Evolutionary conservation across 108 stramenopile genomes (phyloP).

Genomic region (Heterococcus sp.): DNA sequence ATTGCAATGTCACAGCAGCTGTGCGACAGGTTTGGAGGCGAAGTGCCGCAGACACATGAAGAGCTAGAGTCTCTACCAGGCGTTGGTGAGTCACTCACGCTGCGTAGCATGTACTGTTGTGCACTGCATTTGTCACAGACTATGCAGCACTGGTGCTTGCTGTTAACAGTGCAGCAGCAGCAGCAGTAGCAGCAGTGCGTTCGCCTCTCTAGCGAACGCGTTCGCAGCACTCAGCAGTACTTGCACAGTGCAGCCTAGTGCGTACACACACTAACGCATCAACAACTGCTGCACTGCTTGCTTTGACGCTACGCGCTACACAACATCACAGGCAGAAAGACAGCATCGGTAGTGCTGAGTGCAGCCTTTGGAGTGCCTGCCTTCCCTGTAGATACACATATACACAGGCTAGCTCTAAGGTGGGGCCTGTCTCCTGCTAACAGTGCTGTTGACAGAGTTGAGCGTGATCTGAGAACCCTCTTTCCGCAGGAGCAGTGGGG

Average conservation of each 20-base stretch:
- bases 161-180: too few relatives aligned
- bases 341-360: conserved; percentile 53
- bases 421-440: conserved; percentile 49
- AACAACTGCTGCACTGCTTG: too few relatives aligned
- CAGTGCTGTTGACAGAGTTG: conserved; percentile 5
- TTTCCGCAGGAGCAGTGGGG: conserved; percentile 17
- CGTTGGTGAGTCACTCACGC: conserved; percentile 12
- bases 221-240: too few relatives aligned
- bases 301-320: too few relatives aligned
- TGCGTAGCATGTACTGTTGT: neutral
- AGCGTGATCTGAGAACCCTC: conserved; percentile 20
- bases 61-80: conserved; percentile 47
- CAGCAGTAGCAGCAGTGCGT: too few relatives aligned
- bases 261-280: too few relatives aligned
- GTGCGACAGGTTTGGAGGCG: conserved; percentile 44
- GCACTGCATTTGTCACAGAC: too few relatives aligned
- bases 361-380: conserved; percentile 44
- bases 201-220: too few relatives aligned
- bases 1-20: conserved; percentile 53
- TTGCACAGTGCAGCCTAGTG: too few relatives aligned
- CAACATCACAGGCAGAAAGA: conserved; percentile 52
- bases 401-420: conserved; percentile 51
- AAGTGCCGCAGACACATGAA: conserved; percentile 39
- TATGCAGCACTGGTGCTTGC: too few relatives aligned
- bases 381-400: conserved; percentile 56